These are phyloP conservation scores for Tylopilus intermedius DNA, from an alignment of 768 basidiomycete species.

Conservation along the genomic window DNA sequence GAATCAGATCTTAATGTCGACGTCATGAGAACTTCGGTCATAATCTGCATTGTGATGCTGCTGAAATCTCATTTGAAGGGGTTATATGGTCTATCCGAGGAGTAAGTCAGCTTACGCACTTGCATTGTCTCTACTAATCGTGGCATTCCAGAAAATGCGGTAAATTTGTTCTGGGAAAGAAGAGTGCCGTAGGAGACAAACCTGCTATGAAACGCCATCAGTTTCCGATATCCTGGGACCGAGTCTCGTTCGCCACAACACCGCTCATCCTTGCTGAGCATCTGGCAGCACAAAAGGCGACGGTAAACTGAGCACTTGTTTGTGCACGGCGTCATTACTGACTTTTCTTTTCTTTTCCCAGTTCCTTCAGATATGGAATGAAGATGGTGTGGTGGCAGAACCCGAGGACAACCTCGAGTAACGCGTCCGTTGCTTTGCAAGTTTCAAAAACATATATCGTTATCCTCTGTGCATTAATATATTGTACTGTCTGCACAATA, in stretches of 20 bases:
- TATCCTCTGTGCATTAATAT: conserved; percentile 26
- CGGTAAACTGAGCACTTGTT: conserved; percentile 42
- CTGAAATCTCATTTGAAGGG: conserved; percentile 82
- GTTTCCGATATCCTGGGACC: conserved; percentile 63
- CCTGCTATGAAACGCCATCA: conserved; percentile 62
- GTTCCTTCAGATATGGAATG: conserved; percentile 79
- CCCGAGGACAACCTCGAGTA: conserved; percentile 45
- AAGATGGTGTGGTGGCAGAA: conserved; percentile 70
- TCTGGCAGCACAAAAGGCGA: conserved; percentile 52
- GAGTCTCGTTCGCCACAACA: conserved; percentile 60
- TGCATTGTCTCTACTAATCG: neutral
- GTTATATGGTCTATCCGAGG: conserved; percentile 84
- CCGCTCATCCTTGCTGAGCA: conserved; percentile 63
- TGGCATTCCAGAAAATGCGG: conserved; percentile 68
- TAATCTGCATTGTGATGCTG: conserved; percentile 80
- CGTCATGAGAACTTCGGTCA: conserved; percentile 63
- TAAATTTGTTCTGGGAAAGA: conserved; percentile 85
- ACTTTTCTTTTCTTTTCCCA: conserved; percentile 23
- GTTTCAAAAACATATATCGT: conserved; percentile 21
- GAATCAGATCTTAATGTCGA: conserved; percentile 15
- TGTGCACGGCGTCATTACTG: neutral
- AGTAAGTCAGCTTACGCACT: conserved; percentile 48
- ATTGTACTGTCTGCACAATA: conserved; percentile 19
- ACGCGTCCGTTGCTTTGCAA: conserved; percentile 2
- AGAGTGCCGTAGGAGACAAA: conserved; percentile 84